Percentiles rank a stretch among this genome's conserved stretches.
phyloP scores from a whole-genome alignment of 345 rosid genomes.

The Camelina laxa region DNA sequence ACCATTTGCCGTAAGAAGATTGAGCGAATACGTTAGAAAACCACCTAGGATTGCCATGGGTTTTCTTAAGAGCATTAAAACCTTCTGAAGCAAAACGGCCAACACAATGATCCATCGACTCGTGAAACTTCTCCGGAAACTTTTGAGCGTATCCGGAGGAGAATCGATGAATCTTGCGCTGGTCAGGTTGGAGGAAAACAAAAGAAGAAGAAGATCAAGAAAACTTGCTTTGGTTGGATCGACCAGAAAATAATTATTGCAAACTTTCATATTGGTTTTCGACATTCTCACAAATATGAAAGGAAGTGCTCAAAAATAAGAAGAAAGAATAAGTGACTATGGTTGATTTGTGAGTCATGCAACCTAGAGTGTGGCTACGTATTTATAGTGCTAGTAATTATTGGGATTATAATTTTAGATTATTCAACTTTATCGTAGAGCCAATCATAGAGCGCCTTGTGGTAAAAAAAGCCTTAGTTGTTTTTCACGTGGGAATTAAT shows the following conservation, averaged over 20 bases:
- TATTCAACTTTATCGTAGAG: background rate
- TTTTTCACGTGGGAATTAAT: constrained; percentile 26
- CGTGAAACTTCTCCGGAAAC: constrained; percentile 28
- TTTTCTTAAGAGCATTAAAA: constrained; percentile 19
- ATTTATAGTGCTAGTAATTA: constrained; percentile 37
- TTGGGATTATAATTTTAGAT: constrained; percentile 3
- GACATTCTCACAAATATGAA: constrained; percentile 29
- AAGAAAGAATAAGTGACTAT: constrained; percentile 24
- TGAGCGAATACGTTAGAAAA: constrained; percentile 31
- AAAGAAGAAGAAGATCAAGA: constrained; percentile 46
- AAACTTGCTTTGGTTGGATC: constrained; percentile 53
- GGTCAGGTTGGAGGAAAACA: constrained; percentile 39
- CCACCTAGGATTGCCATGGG: constrained; percentile 23
- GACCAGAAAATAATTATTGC: constrained; percentile 41
- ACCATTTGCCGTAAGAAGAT: constrained; percentile 36
- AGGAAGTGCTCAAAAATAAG: background rate
- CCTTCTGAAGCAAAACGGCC: constrained; percentile 28
- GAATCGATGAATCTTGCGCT: constrained; percentile 34
- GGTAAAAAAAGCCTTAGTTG: background rate
- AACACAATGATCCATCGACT: constrained; percentile 35
- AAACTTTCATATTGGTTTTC: constrained; percentile 31
- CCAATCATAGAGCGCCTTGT: constrained; percentile 21
- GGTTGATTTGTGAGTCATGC: constrained; percentile 40
- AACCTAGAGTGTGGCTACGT: constrained; percentile 27
- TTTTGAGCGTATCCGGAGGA: constrained; percentile 38